Conservation (phyloP, 2,329 filamentous ascomycete species). For the Arthrobotrys megalospora region DNA sequence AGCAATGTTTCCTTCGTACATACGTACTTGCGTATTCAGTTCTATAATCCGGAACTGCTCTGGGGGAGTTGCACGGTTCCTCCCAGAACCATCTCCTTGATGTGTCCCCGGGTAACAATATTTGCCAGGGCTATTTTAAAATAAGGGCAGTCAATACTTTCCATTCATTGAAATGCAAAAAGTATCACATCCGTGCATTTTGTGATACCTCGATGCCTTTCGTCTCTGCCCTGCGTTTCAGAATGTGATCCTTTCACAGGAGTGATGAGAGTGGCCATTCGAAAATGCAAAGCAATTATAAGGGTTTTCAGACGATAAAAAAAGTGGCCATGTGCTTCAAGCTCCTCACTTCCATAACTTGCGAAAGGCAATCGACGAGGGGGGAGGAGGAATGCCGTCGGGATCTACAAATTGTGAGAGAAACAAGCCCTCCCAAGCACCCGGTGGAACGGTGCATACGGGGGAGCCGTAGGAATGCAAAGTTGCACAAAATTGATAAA, state of each 20-base stretch:
- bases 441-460: conserved; percentile 1
- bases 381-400: conserved; percentile 10
- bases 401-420: conserved; percentile 14
- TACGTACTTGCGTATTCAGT: background rate
- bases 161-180: conserved; percentile 4
- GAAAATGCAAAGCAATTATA: conserved; percentile 20
- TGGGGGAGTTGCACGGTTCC: background rate
- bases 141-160: background rate
- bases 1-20: background rate
- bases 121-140: background rate
- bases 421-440: background rate
- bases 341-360: conserved; percentile 20
- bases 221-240: conserved; percentile 15
- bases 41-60: background rate
- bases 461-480: conserved; percentile 12
- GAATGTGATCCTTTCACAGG: conserved; percentile 40
- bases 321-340: conserved; percentile 11
- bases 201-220: conserved; percentile 12
- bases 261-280: conserved; percentile 4
- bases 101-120: background rate
- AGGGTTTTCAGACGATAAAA: background rate
- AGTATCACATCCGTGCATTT: conserved; percentile 28
- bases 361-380: conserved; percentile 27
- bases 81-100: background rate
- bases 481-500: conserved; percentile 4